phyloP scores from a whole-genome alignment of 2,329 filamentous ascomycete species.

The Alternaria hordeiaustralica region DNA sequence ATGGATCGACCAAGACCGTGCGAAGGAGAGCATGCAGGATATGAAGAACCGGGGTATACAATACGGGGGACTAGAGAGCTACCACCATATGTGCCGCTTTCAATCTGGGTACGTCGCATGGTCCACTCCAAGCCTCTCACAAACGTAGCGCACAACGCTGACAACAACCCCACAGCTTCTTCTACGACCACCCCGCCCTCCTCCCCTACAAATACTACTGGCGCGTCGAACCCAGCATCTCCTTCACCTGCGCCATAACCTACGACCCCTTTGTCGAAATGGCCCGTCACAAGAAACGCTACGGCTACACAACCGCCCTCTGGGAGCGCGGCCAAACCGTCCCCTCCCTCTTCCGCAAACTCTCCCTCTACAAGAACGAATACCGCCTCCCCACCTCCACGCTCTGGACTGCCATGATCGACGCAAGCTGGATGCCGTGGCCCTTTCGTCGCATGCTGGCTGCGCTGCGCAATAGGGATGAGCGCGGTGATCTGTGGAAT shows the following conservation, averaged over 20 bases:
- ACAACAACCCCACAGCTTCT: constrained; percentile 58
- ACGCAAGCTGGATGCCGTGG: constrained; percentile 19
- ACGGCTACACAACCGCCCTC: constrained; percentile 94
- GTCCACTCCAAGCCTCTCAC: not conserved
- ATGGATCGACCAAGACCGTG: constrained; percentile 58
- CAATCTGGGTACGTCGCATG: constrained; percentile 58
- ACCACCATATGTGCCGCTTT: constrained; percentile 98
- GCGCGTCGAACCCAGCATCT: constrained; percentile 95
- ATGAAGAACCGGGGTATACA: constrained; percentile 81
- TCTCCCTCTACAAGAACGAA: constrained; percentile 16
- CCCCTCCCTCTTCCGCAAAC: constrained; percentile 57
- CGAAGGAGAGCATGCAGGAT: constrained; percentile 73
- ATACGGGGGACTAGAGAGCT: constrained; percentile 81
- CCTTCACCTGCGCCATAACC: constrained; percentile 97
- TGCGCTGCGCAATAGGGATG: constrained; percentile 63
- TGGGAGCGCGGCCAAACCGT: constrained; percentile 92
- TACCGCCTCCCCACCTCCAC: constrained; percentile 11
- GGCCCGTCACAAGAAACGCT: constrained; percentile 94
- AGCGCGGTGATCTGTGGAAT: constrained; percentile 84
- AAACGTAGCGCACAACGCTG: not conserved
- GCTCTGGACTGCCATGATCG: constrained; percentile 24
- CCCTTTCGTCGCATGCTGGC: constrained; percentile 18
- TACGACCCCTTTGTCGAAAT: constrained; percentile 97
- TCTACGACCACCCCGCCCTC: constrained; percentile 91
- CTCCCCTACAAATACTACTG: constrained; percentile 86